Percentiles rank a stretch among this genome's conserved stretches.
Conservation (phyloP, 2,329 filamentous ascomycete species). For the Curvularia spicifera region DNA sequence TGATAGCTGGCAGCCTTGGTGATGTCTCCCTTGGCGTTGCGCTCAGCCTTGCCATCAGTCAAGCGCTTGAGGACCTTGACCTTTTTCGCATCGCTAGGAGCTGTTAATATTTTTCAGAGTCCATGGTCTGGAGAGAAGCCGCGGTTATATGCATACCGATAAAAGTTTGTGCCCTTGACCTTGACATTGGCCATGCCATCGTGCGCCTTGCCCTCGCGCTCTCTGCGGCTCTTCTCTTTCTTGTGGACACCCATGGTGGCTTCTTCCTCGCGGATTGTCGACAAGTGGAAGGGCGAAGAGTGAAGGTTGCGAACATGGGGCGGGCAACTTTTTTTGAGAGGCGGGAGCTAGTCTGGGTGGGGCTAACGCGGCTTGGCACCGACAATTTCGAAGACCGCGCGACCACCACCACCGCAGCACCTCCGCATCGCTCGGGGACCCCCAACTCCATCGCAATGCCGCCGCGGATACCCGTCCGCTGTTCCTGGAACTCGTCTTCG, state of each 20-base stretch:
- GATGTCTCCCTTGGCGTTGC: conserved; percentile 84
- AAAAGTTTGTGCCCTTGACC: conserved; percentile 98
- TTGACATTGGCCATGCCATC: conserved; percentile 93
- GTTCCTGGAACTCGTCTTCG: conserved; percentile 36
- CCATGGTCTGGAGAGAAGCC: background rate
- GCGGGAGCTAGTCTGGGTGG: conserved; percentile 14
- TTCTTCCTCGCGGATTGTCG: conserved; percentile 12
- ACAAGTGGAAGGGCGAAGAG: conserved; percentile 23
- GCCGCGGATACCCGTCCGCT: conserved; percentile 50
- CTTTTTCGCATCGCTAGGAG: conserved; percentile 71
- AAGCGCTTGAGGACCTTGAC: conserved; percentile 88
- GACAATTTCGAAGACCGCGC: conserved; percentile 29
- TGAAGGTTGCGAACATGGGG: conserved; percentile 11
- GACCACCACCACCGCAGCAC: conserved; percentile 22
- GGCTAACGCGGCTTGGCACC: conserved; percentile 33
- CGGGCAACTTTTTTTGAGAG: conserved; percentile 33
- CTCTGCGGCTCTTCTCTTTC: conserved; percentile 84
- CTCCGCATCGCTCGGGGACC: conserved; percentile 18
- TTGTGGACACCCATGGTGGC: conserved; percentile 82
- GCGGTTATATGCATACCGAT: conserved; percentile 55
- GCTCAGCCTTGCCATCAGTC: conserved; percentile 82
- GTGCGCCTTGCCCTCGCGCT: conserved; percentile 81
- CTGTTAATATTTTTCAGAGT: conserved; percentile 4
- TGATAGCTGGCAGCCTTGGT: conserved; percentile 84
- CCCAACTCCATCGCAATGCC: conserved; percentile 46